Conservation (phyloP, 2,329 filamentous ascomycete genomes). For the Laburnicola sp. region DNA sequence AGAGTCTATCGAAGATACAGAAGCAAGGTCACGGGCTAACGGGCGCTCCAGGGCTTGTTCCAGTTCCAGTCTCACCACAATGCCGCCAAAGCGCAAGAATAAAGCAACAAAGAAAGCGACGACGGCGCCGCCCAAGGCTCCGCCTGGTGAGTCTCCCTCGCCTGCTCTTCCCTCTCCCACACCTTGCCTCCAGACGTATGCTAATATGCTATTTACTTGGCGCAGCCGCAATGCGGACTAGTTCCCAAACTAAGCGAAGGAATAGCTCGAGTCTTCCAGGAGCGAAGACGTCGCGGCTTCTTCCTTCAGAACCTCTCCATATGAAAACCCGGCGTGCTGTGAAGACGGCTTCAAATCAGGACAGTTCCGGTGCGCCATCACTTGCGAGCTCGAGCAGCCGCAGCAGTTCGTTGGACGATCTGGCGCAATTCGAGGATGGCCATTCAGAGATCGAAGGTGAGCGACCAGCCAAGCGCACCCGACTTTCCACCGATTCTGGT, state of each 20-base stretch:
- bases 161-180: constrained; percentile 7
- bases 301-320: constrained; percentile 53
- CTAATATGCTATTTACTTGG: constrained; percentile 40
- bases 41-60: constrained; percentile 16
- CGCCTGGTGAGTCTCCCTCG: constrained; percentile 24
- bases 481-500: constrained; percentile 44
- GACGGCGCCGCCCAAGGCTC: constrained; percentile 17
- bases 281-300: constrained; percentile 46
- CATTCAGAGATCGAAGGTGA: constrained; percentile 40
- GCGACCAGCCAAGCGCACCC: constrained; percentile 44
- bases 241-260: constrained; percentile 37
- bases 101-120: constrained; percentile 26
- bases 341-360: constrained; percentile 43
- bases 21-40: constrained; percentile 27
- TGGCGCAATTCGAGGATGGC: constrained; percentile 34
- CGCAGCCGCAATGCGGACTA: constrained; percentile 36
- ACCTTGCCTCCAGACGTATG: constrained; percentile 28
- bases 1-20: too few species aligned
- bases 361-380: constrained; percentile 40
- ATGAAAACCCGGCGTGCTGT: constrained; percentile 54
- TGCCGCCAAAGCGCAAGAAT: constrained; percentile 41
- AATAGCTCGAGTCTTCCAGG: constrained; percentile 30
- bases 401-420: constrained; percentile 44
- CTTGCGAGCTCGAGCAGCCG: constrained; percentile 43
- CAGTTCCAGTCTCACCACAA: constrained; percentile 23